These are phyloP conservation scores for Mallotus repandus DNA, from an alignment of 441 rosid species.

Conservation along the genomic window DNA sequence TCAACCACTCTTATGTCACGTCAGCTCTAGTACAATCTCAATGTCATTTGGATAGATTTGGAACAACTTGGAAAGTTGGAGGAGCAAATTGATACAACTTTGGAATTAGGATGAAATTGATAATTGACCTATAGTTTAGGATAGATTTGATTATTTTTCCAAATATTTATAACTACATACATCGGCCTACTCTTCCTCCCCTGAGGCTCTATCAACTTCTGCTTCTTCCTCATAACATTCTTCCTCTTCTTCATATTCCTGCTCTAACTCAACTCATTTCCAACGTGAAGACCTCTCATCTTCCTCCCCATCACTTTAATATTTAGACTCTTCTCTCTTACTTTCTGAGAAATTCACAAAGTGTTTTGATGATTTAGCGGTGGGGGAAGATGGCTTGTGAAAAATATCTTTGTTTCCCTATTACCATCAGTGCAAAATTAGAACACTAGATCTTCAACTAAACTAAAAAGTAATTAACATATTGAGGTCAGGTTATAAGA, in stretches of 20 bases:
- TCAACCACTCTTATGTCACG: no score
- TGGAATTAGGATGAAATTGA: no score
- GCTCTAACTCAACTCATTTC: conserved; percentile 65
- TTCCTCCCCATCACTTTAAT: conserved; percentile 88
- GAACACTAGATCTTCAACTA: conserved; percentile 8
- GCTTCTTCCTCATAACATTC: conserved; percentile 54
- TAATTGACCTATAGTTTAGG: no score
- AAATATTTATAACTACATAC: conserved; percentile 48
- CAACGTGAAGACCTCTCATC: conserved; percentile 57
- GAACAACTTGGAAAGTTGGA: no score
- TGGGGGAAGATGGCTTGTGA: conserved; percentile 54
- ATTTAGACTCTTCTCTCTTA: conserved; percentile 92
- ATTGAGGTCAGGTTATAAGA: conserved; percentile 20
- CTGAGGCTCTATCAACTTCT: conserved; percentile 61
- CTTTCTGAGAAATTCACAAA: conserved; percentile 77
- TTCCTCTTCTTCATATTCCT: conserved; percentile 78
- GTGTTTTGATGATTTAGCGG: conserved; percentile 60
- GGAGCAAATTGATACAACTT: no score
- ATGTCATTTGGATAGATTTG: no score
- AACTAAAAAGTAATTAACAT: conserved; percentile 2
- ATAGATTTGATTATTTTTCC: no score
- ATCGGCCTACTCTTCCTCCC: conserved; percentile 72
- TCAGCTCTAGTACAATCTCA: no score
- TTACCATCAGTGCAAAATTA: conserved; percentile 20
- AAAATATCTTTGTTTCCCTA: conserved; percentile 70